These are phyloP conservation scores for Sporothrix schenckii DNA, from an alignment of 2,329 filamentous ascomycete species.

Conservation along the genomic window DNA sequence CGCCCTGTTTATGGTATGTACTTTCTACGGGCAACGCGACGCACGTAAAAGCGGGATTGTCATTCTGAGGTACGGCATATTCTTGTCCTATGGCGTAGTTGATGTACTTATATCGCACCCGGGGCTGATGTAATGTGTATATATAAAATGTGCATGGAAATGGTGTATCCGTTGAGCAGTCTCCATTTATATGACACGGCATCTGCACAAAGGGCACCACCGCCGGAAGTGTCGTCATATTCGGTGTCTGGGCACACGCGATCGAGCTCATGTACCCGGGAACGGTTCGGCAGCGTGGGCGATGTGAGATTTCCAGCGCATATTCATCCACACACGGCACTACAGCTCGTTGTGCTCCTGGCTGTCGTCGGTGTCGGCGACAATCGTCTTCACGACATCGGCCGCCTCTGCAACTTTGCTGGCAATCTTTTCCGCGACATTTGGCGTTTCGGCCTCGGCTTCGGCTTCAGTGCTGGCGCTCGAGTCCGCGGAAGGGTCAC, in stretches of 20 bases:
- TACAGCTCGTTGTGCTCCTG: constrained; percentile 65
- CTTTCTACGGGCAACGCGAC: too few relatives aligned
- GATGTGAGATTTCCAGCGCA: neutral
- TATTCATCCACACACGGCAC: too few relatives aligned
- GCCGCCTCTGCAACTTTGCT: constrained; percentile 53
- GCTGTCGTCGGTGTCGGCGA: constrained; percentile 58
- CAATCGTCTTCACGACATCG: constrained; percentile 55
- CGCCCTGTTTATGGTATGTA: neutral
- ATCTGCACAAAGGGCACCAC: too few relatives aligned
- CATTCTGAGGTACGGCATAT: too few relatives aligned
- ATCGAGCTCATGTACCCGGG: neutral
- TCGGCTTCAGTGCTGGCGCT: constrained; percentile 43
- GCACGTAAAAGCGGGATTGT: too few relatives aligned
- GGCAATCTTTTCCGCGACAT: constrained; percentile 54
- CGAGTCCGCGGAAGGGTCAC: constrained; percentile 40
- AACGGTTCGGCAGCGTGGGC: neutral
- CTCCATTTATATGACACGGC: neutral
- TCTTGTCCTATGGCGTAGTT: neutral
- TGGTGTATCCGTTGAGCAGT: neutral
- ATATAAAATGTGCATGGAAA: neutral
- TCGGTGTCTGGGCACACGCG: neutral
- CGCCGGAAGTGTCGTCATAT: neutral
- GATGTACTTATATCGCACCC: too few relatives aligned
- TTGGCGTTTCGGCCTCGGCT: constrained; percentile 52
- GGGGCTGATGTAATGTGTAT: too few relatives aligned